Conservation (phyloP, 2,329 filamentous ascomycete genomes). For the Metarhizium humberi region DNA sequence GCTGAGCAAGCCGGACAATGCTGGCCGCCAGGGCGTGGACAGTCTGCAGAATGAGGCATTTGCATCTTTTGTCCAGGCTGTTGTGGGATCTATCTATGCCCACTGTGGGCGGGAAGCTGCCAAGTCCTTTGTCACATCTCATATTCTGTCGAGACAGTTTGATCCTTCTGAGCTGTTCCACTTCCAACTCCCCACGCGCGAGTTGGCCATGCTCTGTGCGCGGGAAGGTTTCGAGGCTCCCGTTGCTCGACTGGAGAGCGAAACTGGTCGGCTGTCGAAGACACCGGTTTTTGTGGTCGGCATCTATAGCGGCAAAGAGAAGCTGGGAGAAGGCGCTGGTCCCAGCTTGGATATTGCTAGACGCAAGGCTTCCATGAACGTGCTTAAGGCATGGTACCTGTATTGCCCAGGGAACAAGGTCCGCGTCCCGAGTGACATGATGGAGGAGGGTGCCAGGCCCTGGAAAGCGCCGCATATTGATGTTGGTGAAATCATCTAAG, state of each 20-base stretch:
- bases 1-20: conserved; percentile 16
- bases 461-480: conserved; percentile 64
- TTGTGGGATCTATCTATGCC: conserved; percentile 77
- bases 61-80: conserved; percentile 69
- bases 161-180: conserved; percentile 70
- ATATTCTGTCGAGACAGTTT: conserved; percentile 73
- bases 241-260: conserved; percentile 76
- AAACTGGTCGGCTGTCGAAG: conserved; percentile 78
- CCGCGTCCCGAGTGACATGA: conserved; percentile 60
- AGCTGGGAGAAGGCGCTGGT: conserved; percentile 84
- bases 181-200: conserved; percentile 75
- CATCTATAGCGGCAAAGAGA: conserved; percentile 84
- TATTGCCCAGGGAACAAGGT: conserved; percentile 68
- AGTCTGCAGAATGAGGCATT: conserved; percentile 67
- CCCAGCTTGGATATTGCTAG: conserved; percentile 69
- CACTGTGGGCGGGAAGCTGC: conserved; percentile 72
- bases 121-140: conserved; percentile 72
- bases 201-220: conserved; percentile 73
- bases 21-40: conserved; percentile 32
- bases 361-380: conserved; percentile 69
- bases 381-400: conserved; percentile 91
- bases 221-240: conserved; percentile 84
- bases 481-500: conserved; percentile 57
- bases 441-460: conserved; percentile 47
- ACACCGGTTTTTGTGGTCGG: conserved; percentile 90